Evolutionary conservation across 2,329 filamentous ascomycete species (phyloP).

Genomic region (Dactylonectria macrodidyma): DNA sequence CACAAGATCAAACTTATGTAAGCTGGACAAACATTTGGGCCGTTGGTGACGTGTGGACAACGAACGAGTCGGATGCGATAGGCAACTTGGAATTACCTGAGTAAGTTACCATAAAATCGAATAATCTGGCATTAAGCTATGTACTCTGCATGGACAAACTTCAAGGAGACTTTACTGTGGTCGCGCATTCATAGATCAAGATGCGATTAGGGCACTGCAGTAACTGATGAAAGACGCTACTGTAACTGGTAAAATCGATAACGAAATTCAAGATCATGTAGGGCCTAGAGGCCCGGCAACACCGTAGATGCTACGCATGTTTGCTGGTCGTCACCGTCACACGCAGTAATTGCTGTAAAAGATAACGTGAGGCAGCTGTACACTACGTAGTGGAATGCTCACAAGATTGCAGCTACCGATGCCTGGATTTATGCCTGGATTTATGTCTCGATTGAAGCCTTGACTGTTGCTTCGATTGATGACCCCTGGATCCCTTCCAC

Average conservation of each 20-base stretch:
- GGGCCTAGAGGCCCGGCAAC: not conserved
- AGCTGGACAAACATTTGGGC: not conserved
- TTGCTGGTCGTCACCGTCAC: not conserved
- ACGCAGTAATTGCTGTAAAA: not conserved
- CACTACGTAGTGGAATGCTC: not conserved
- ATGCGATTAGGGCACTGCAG: not conserved
- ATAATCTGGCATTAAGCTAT: no score
- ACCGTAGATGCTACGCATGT: not conserved
- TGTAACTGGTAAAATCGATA: not conserved
- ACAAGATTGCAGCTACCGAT: slow-evolving; percentile 3
- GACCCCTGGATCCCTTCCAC: slow-evolving; percentile 6
- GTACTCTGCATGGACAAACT: no score
- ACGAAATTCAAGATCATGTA: not conserved
- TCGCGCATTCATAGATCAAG: not conserved
- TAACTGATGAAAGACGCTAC: not conserved
- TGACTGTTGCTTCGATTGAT: not conserved
- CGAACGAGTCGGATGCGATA: not conserved
- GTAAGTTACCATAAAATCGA: no score
- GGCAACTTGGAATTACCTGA: no score
- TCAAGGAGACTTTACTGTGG: no score
- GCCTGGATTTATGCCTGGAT: not conserved
- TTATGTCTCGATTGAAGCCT: no score
- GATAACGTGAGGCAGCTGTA: not conserved
- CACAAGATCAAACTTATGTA: not conserved
- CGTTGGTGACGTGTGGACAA: no score